These are phyloP conservation scores for Pichia sp. DNA, from an alignment of 1,139 yeast species.

Conservation along the genomic window DNA sequence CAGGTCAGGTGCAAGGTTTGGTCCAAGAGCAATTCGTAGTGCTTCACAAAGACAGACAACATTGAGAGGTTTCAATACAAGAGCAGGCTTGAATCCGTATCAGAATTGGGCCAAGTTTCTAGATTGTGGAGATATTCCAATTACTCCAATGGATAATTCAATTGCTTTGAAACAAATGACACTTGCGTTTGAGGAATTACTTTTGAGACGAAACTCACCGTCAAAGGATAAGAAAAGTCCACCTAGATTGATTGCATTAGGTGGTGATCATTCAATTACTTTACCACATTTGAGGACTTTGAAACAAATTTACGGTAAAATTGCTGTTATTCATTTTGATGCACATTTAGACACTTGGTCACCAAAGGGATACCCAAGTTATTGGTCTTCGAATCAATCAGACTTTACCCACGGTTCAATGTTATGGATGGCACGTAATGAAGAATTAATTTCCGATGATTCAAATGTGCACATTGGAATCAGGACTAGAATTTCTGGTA, in stretches of 20 bases:
- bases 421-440: conserved; percentile 71
- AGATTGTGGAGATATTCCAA: conserved; percentile 80
- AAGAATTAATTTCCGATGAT: conserved; percentile 49
- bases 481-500: conserved; percentile 59
- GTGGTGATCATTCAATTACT: conserved; percentile 73
- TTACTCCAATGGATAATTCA: conserved; percentile 67
- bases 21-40: conserved; percentile 66
- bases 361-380: conserved; percentile 59
- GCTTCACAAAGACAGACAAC: conserved; percentile 69
- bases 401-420: conserved; percentile 73
- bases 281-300: conserved; percentile 65
- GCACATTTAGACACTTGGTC: conserved; percentile 79
- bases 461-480: conserved; percentile 66
- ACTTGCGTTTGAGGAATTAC: conserved; percentile 53
- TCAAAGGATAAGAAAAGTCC: conserved; percentile 24
- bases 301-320: conserved; percentile 49
- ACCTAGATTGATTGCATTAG: conserved; percentile 63
- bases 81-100: conserved; percentile 64
- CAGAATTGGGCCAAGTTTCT: conserved; percentile 57
- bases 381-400: conserved; percentile 60
- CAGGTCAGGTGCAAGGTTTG: conserved; percentile 73
- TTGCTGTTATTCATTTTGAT: conserved; percentile 68
- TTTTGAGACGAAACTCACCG: conserved; percentile 29
- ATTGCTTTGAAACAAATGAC: conserved; percentile 69
- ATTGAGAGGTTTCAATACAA: conserved; percentile 58